A percentile compares a stretch with the other conserved stretches of the same genome.
These are phyloP conservation scores for Byssothecium circinans DNA, from an alignment of 2,329 filamentous ascomycete species.

Conservation along the genomic window DNA sequence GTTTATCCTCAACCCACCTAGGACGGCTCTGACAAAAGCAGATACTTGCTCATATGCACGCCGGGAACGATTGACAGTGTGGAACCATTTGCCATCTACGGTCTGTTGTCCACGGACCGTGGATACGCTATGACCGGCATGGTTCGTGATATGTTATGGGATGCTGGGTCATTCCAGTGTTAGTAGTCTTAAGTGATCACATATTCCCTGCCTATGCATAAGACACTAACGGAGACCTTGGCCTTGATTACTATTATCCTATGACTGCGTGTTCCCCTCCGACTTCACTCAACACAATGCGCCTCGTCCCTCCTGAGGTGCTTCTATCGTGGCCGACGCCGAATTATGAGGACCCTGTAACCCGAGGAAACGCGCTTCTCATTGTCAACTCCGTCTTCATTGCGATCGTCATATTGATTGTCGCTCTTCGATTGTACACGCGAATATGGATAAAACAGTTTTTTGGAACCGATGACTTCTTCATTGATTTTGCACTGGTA, in stretches of 20 bases:
- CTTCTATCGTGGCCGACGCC: conserved; percentile 44
- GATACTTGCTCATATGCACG: too few relatives aligned
- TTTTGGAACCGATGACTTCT: conserved; percentile 48
- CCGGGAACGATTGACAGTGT: too few relatives aligned
- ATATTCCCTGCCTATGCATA: too few relatives aligned
- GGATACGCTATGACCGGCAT: too few relatives aligned
- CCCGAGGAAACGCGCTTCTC: conserved; percentile 44
- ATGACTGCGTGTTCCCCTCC: not conserved
- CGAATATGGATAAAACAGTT: conserved; percentile 45
- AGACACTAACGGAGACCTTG: not conserved
- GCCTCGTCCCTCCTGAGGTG: conserved; percentile 34
- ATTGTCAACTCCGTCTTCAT: conserved; percentile 46
- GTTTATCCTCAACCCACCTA: too few relatives aligned
- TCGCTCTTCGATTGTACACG: conserved; percentile 45
- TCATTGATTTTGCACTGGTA: conserved; percentile 47
- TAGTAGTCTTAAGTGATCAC: too few relatives aligned
- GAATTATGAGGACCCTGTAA: conserved; percentile 45
- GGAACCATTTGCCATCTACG: too few relatives aligned
- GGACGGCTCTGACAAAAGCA: too few relatives aligned
- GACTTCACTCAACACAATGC: conserved; percentile 18
- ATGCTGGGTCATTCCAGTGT: too few relatives aligned
- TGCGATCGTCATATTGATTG: conserved; percentile 38
- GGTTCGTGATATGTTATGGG: too few relatives aligned
- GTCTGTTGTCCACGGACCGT: too few relatives aligned
- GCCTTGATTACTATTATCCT: not conserved